A percentile compares a stretch with the other conserved stretches of the same genome.
Conservation (phyloP, 192 early-diverging fungal species). For the Rhizophagus clarus region DNA sequence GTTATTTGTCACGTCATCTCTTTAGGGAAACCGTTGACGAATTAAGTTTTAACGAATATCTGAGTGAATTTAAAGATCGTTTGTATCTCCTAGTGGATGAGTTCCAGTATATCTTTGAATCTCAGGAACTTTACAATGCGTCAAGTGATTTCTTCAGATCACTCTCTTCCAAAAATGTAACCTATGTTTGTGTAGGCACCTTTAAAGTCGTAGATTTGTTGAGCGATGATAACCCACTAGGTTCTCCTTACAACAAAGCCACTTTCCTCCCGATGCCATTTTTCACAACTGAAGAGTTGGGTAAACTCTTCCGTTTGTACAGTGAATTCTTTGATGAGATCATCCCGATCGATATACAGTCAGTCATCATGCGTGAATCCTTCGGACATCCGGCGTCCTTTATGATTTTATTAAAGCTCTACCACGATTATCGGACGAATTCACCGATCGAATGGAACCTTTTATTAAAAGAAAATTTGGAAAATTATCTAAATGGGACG, state of each 20-base stretch:
- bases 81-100: constrained; percentile 26
- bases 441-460: not conserved
- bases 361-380: not conserved
- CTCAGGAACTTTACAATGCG: no score
- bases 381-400: not conserved
- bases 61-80: not conserved
- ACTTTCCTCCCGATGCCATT: constrained; percentile 23
- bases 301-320: constrained; percentile 15
- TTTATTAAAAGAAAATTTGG: constrained; percentile 4
- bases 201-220: constrained; percentile 9
- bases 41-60: not conserved
- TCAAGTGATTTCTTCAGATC: no score
- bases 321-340: not conserved
- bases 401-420: not conserved
- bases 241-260: constrained; percentile 20
- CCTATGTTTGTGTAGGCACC: not conserved
- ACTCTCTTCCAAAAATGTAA: no score
- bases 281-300: constrained; percentile 21
- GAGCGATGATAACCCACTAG: not conserved
- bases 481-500: not conserved
- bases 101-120: constrained; percentile 27
- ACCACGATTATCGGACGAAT: not conserved
- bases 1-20: not conserved
- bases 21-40: not conserved
- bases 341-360: not conserved